These are phyloP conservation scores for Torulaspora delbrueckii DNA, from an alignment of 805 yeast genomes.

Conservation along the genomic window DNA sequence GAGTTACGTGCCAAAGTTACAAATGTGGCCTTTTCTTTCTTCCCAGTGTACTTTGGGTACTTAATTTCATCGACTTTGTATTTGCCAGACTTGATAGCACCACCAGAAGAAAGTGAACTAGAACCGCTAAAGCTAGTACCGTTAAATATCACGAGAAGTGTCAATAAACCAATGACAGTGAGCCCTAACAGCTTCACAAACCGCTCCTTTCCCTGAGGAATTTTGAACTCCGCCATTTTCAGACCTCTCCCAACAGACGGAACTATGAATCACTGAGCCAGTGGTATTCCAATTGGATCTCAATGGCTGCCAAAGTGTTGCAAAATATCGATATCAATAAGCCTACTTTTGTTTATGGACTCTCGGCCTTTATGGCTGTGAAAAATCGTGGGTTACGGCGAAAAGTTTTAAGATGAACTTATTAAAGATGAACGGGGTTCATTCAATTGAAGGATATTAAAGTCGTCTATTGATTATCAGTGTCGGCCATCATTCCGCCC, in stretches of 20 bases:
- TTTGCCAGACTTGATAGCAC: not conserved
- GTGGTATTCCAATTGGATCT: not conserved
- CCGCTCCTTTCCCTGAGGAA: slow-evolving; percentile 15
- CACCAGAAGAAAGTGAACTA: not conserved
- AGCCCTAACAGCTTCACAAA: slow-evolving; percentile 16
- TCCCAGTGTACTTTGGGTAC: slow-evolving; percentile 18
- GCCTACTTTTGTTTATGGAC: not conserved
- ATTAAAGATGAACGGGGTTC: not conserved
- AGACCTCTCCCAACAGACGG: not conserved
- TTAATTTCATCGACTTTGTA: slow-evolving; percentile 15
- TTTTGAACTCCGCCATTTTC: slow-evolving; percentile 14
- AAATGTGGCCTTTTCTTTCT: slow-evolving; percentile 68
- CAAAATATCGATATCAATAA: too few species aligned
- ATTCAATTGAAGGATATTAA: not conserved
- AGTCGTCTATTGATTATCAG: too few species aligned
- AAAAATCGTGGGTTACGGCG: slow-evolving; percentile 2
- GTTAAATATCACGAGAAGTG: slow-evolving; percentile 16
- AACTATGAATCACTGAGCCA: not conserved
- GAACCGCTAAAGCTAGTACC: slow-evolving; percentile 11
- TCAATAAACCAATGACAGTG: slow-evolving; percentile 15
- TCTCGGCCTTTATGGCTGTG: not conserved
- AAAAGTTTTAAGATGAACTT: slow-evolving; percentile 4
- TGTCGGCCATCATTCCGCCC: too few species aligned
- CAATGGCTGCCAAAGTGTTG: not conserved
- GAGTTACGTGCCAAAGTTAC: slow-evolving; percentile 73